Base-by-base conservation (phyloP, 306 rosid species). In the Vigna trinervia region DNA sequence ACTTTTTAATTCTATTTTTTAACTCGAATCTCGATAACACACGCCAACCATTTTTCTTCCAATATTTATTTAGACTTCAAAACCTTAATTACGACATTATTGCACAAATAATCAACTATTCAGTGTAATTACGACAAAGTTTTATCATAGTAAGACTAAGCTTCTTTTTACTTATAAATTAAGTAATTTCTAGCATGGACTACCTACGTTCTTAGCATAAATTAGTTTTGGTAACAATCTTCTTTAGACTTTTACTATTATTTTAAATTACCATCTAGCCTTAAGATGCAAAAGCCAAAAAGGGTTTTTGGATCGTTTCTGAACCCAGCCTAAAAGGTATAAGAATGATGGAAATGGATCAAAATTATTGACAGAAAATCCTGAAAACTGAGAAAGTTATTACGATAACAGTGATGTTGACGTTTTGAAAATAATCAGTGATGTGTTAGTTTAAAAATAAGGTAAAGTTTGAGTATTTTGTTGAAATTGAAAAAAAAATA, bases 41-140 rank as follows among this genome's bases (percentile, higher is more conserved):
- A 72, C 76, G 76, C 65, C 52, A 30, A 72, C 14, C 38, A 8
- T 19, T 71, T 28, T 71, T 54, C 59, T 45, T 61, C 36, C 11
- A 46, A 61, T 34, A 46, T 63, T 74, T 61, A 45, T 46, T 30
- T 30, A n/a, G 60, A 61, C 32, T 46, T 48, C 59, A 74, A 74
- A 48, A 30, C 9, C 47, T 74, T 30, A 45, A 45, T 11, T 45
- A 74, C 41, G 12, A n/a, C 46, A 74, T 59, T 74, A 46, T 74
- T 71, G 76, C 52, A 36, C 52, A 36, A 71, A 71, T 28, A 51
- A 70, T 9, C 11, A 8, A 41, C n/a, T 8, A 38, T 8, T 48
- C 9, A 64, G 70, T 8, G 14, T 63, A 47, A 28, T 36, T 23
- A 62, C 3, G 45, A 43, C 10, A 36, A 38, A 38, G 7, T 38